phyloP scores from a whole-genome alignment of 192 early-diverging fungal genomes.

The Backusella australiensis region DNA sequence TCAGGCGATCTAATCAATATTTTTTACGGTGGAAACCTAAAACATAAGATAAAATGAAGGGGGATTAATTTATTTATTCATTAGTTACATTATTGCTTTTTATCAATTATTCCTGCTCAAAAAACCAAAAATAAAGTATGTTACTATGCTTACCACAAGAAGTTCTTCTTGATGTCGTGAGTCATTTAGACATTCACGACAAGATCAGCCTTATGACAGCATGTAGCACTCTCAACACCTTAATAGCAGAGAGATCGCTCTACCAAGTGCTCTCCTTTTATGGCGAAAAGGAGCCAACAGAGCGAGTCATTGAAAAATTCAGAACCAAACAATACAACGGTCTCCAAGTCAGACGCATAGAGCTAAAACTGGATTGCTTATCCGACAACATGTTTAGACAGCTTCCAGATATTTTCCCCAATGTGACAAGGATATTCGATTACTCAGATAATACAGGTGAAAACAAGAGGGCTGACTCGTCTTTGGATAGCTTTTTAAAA shows the following conservation, averaged over 20 bases:
- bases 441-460: background rate
- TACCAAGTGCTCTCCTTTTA: background rate
- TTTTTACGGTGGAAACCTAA: too few species aligned
- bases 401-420: background rate
- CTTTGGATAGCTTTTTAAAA: background rate
- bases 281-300: background rate
- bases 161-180: background rate
- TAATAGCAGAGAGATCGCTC: background rate
- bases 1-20: too few species aligned
- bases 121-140: too few species aligned
- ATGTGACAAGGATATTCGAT: background rate
- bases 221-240: background rate
- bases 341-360: background rate
- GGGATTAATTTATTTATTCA: background rate
- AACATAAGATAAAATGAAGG: too few species aligned
- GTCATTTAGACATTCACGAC: background rate
- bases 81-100: background rate
- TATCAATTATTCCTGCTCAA: too few species aligned
- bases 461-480: background rate
- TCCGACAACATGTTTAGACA: background rate
- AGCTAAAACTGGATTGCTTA: background rate
- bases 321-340: background rate
- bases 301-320: background rate
- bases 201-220: background rate
- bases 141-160: too few species aligned